Conservation (phyloP, 2,329 filamentous ascomycete species). For the Ophiocordyceps unilateralis region DNA sequence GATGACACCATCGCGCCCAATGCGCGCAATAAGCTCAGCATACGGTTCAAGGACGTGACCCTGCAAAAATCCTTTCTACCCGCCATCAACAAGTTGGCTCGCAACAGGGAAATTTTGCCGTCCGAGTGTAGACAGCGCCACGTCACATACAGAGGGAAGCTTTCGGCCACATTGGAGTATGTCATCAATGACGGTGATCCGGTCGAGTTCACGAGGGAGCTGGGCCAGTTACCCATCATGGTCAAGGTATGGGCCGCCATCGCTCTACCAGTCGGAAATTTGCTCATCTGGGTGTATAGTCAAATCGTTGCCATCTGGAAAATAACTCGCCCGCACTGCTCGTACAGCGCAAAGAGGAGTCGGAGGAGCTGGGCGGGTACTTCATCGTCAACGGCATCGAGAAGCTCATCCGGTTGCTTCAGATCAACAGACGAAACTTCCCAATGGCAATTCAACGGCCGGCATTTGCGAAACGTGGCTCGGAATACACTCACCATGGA, state of each 20-base stretch:
- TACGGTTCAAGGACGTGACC: slow-evolving; percentile 66
- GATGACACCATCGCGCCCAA: slow-evolving; percentile 42
- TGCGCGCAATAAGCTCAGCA: slow-evolving; percentile 55
- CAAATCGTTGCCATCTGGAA: slow-evolving; percentile 80
- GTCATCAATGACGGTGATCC: slow-evolving; percentile 75
- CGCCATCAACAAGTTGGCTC: slow-evolving; percentile 65
- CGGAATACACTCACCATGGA: slow-evolving; percentile 75
- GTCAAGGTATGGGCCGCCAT: slow-evolving; percentile 42
- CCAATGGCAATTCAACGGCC: slow-evolving; percentile 86
- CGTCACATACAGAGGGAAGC: slow-evolving; percentile 73
- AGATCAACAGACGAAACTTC: slow-evolving; percentile 82
- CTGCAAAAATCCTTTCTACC: slow-evolving; percentile 71
- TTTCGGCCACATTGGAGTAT: slow-evolving; percentile 72
- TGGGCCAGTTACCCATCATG: slow-evolving; percentile 88
- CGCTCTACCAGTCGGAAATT: background rate
- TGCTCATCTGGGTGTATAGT: slow-evolving; percentile 27
- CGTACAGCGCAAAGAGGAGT: slow-evolving; percentile 80
- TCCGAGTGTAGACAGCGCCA: slow-evolving; percentile 91
- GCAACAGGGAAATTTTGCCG: slow-evolving; percentile 72
- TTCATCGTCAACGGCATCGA: slow-evolving; percentile 97
- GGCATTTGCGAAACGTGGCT: slow-evolving; percentile 76
- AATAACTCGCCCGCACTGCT: slow-evolving; percentile 68
- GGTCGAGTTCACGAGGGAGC: slow-evolving; percentile 64
- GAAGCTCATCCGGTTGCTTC: slow-evolving; percentile 84
- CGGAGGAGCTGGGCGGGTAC: slow-evolving; percentile 90